phyloP scores from a whole-genome alignment of 176 grass and related monocot species.

The Zizania latifolia region DNA sequence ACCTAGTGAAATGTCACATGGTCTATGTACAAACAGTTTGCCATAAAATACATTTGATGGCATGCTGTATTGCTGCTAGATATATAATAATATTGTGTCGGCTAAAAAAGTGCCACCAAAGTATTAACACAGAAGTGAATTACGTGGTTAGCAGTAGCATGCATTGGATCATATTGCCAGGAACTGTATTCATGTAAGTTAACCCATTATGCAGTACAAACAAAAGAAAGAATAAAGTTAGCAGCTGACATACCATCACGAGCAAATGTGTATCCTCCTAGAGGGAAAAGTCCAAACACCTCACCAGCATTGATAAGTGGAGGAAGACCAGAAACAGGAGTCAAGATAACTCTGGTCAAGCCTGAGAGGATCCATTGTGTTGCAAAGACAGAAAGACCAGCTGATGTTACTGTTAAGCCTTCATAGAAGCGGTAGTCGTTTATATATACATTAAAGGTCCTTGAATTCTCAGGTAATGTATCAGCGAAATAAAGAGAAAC shows the following conservation, averaged over 20 bases:
- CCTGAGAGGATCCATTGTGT: conserved; percentile 80
- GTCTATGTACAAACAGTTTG: background rate
- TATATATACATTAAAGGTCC: conserved; percentile 68
- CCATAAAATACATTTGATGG: background rate
- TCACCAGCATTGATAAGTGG: conserved; percentile 91
- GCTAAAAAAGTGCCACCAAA: background rate
- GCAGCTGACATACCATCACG: conserved; percentile 55
- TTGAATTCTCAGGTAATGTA: conserved; percentile 53
- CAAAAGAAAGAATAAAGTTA: background rate
- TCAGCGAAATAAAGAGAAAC: conserved; percentile 92
- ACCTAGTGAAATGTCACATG: background rate
- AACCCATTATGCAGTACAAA: background rate
- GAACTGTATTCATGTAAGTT: background rate
- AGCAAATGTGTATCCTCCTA: conserved; percentile 54
- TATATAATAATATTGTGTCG: background rate
- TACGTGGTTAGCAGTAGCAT: background rate
- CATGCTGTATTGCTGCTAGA: background rate
- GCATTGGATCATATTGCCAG: background rate
- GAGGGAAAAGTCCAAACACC: conserved; percentile 76
- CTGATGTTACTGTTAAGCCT: conserved; percentile 54
- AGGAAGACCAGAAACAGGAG: conserved; percentile 45
- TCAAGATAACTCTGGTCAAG: conserved; percentile 60
- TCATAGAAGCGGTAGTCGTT: conserved; percentile 67
- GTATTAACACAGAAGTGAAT: background rate
- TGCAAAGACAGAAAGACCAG: conserved; percentile 74